Conservation (phyloP, 2,329 filamentous ascomycete genomes). For the Fusarium virguliforme region DNA sequence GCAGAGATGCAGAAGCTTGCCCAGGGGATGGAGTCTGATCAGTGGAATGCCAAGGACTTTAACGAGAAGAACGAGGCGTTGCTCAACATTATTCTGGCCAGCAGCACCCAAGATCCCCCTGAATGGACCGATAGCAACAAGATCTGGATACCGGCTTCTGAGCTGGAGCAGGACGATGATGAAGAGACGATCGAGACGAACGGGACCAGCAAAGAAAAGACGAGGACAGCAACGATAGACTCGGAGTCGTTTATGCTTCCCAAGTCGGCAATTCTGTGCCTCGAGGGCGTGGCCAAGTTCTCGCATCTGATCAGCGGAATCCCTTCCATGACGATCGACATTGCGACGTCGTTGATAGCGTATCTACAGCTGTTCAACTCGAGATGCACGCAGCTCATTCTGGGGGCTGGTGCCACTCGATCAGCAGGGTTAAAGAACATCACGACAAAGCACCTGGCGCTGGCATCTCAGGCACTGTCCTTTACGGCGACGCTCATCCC, state of each 20-base stretch:
- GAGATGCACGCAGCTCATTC: constrained; percentile 93
- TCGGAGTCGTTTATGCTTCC: constrained; percentile 89
- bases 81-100: constrained; percentile 76
- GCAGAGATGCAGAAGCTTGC: constrained; percentile 82
- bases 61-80: constrained; percentile 72
- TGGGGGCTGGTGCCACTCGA: constrained; percentile 91
- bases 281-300: constrained; percentile 86
- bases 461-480: constrained; percentile 89
- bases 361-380: constrained; percentile 97
- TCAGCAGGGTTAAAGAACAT: constrained; percentile 96
- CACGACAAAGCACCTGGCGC: constrained; percentile 92
- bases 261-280: constrained; percentile 84
- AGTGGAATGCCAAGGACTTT: constrained; percentile 86
- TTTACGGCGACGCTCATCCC: constrained; percentile 92
- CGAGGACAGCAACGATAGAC: constrained; percentile 83
- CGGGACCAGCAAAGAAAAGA: constrained; percentile 73
- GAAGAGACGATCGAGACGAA: constrained; percentile 62
- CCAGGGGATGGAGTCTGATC: constrained; percentile 84
- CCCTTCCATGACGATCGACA: constrained; percentile 89
- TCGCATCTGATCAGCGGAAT: constrained; percentile 87
- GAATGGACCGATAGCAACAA: constrained; percentile 76
- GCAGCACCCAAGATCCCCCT: constrained; percentile 79
- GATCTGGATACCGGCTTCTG: constrained; percentile 69
- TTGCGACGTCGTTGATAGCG: constrained; percentile 83
- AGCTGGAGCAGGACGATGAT: constrained; percentile 56